phyloP scores from a whole-genome alignment of 2,329 filamentous ascomycete species.

The Alternaria solani region DNA sequence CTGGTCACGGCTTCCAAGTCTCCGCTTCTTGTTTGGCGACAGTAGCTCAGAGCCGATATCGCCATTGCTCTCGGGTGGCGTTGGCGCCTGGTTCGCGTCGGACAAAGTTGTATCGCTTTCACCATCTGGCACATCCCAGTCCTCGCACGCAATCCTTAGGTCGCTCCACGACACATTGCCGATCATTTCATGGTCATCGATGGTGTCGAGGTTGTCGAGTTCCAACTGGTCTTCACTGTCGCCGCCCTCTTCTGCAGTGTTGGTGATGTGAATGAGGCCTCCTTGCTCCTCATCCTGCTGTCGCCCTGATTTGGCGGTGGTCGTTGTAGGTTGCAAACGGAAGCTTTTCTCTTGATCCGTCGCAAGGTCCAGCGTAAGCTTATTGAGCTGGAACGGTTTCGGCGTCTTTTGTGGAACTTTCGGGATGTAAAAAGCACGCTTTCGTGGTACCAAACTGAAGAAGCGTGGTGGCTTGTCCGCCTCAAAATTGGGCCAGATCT shows the following conservation, averaged over 20 bases:
- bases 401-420: conserved; percentile 82
- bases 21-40: conserved; percentile 68
- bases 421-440: conserved; percentile 77
- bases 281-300: conserved; percentile 63
- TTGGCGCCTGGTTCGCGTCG: conserved; percentile 38
- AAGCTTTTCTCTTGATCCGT: conserved; percentile 88
- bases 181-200: conserved; percentile 69
- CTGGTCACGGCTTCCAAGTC: conserved; percentile 50
- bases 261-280: conserved; percentile 59
- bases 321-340: conserved; percentile 68
- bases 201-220: conserved; percentile 59
- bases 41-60: conserved; percentile 46
- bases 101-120: conserved; percentile 38
- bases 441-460: conserved; percentile 82
- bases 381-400: conserved; percentile 83
- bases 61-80: conserved; percentile 34
- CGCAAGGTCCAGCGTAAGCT: conserved; percentile 85
- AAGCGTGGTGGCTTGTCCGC: conserved; percentile 78
- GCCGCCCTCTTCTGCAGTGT: conserved; percentile 56
- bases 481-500: conserved; percentile 82
- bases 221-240: conserved; percentile 53
- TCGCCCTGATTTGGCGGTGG: conserved; percentile 56
- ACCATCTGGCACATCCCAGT: conserved; percentile 73
- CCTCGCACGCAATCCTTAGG: conserved; percentile 82
- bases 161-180: conserved; percentile 81